These are phyloP conservation scores for Bullera alba DNA, from an alignment of 768 basidiomycete genomes.

Conservation along the genomic window DNA sequence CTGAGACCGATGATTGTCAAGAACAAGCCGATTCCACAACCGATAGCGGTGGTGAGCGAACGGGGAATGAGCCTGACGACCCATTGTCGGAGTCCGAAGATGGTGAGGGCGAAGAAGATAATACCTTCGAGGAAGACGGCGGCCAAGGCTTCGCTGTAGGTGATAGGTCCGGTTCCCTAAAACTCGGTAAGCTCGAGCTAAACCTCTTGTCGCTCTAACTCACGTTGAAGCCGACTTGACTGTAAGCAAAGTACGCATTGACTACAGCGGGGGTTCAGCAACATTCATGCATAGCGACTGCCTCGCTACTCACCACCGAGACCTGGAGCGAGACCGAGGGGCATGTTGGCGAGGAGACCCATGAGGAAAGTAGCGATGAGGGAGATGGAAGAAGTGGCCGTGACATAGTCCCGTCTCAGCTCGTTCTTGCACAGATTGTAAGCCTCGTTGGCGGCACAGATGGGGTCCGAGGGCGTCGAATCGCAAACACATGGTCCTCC, in stretches of 20 bases:
- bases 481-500: slow-evolving; percentile 75
- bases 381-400: slow-evolving; percentile 69
- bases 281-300: slow-evolving; percentile 1
- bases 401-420: slow-evolving; percentile 69
- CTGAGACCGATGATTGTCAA: slow-evolving; percentile 79
- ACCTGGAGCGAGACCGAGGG: slow-evolving; percentile 77
- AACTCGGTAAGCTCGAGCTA: slow-evolving; percentile 62
- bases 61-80: slow-evolving; percentile 80
- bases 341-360: slow-evolving; percentile 79
- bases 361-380: slow-evolving; percentile 71
- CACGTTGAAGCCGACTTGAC: slow-evolving; percentile 70
- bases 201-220: slow-evolving; percentile 7
- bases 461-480: slow-evolving; percentile 50
- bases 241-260: slow-evolving; percentile 68
- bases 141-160: slow-evolving; percentile 70
- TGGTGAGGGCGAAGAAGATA: slow-evolving; percentile 71
- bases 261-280: background rate
- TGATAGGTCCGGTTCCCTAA: slow-evolving; percentile 63
- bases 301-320: slow-evolving; percentile 55
- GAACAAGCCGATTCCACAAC: slow-evolving; percentile 79
- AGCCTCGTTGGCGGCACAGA: slow-evolving; percentile 33
- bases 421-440: slow-evolving; percentile 43
- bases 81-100: slow-evolving; percentile 83
- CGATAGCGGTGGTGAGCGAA: slow-evolving; percentile 74
- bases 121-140: slow-evolving; percentile 86